Base-by-base conservation (phyloP, 2,329 filamentous ascomycete genomes). In the Meredithiella fracta region DNA sequence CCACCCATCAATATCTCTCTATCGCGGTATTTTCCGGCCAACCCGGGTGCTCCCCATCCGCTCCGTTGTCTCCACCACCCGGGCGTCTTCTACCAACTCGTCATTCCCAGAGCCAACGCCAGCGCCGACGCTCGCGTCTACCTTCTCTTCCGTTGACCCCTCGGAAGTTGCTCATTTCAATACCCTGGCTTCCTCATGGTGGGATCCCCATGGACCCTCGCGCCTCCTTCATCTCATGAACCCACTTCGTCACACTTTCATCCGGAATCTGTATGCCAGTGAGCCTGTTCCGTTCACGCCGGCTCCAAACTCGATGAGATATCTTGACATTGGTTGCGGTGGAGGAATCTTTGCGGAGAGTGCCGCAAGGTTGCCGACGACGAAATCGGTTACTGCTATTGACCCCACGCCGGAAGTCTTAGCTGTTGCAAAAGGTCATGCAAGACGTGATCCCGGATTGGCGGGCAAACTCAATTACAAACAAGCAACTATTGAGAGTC, bases 221-320 rank as follows among this genome's bases (percentile, higher is more conserved):
- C 82, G 91, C 40, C 81, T 96, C 58, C 80, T 98, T 1, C 92
- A 98, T 69, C 83, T 95, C 62, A 97, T 98, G 91, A 97, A 98
- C 71, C 92, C 92, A 1, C 79, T 95, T 49, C 89, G 92, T 34
- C 90, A 97, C 71, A 82, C 89, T 69, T 97, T 97, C 70, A 92
- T 96, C 67, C 75, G 75, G 22, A 70, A 73, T 60, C 96, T 91
- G 66, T 78, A 83, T 50, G 68, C 74, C 51, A 62, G 63, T 61
- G 76, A 78, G 20, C 73, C 76, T 49, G 69, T 70, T 59, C 69
- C 71, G 50, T 61, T 70, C 52, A 61, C 63, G 54, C 50, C 61
- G 59, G 47, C 60, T 37, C 62, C 60, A 61, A 62, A 58, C 7
- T 73, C 73, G 17, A 72, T 88, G 3, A 75, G 76, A 34, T 94